Evolutionary conservation across 768 basidiomycete species (phyloP).

Genomic region (Exidia glandulosa): DNA sequence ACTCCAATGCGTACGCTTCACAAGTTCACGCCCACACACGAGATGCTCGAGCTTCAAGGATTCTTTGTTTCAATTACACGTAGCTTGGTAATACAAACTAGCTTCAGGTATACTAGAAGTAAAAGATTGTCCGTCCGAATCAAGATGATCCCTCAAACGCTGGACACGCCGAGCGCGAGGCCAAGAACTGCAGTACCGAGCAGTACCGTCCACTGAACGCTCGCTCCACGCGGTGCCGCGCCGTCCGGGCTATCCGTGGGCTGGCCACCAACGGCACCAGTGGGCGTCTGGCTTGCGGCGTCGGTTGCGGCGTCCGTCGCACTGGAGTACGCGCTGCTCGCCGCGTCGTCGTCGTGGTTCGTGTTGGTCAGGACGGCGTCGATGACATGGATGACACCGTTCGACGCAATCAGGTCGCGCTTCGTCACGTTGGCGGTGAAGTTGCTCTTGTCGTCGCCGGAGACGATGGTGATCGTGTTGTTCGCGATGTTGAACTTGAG

Average conservation of each 20-base stretch:
- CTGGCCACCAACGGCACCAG: neutral
- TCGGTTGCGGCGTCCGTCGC: neutral
- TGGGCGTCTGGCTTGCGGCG: neutral
- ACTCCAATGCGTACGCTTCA: too few species aligned
- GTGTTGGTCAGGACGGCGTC: constrained; percentile 41
- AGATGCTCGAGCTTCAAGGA: too few species aligned
- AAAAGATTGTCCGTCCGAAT: too few species aligned
- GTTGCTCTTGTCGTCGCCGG: constrained; percentile 18
- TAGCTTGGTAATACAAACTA: too few species aligned
- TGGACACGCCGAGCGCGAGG: neutral
- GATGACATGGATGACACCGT: constrained; percentile 62
- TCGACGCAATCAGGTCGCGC: constrained; percentile 47
- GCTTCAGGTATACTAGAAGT: too few species aligned
- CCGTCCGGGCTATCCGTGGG: neutral
- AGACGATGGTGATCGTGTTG: constrained; percentile 45
- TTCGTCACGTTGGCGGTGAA: constrained; percentile 42
- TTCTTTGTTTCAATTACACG: too few species aligned
- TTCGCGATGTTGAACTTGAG: constrained; percentile 42
- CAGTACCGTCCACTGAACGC: neutral
- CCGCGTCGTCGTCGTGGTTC: constrained; percentile 29
- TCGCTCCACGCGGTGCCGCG: neutral
- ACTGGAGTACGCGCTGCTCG: constrained; percentile 36
- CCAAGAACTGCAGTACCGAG: neutral
- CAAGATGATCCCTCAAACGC: too few species aligned
- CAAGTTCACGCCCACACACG: too few species aligned